Base-by-base conservation (phyloP, 192 early-diverging fungal genomes). In the Coemansia sp. region DNA sequence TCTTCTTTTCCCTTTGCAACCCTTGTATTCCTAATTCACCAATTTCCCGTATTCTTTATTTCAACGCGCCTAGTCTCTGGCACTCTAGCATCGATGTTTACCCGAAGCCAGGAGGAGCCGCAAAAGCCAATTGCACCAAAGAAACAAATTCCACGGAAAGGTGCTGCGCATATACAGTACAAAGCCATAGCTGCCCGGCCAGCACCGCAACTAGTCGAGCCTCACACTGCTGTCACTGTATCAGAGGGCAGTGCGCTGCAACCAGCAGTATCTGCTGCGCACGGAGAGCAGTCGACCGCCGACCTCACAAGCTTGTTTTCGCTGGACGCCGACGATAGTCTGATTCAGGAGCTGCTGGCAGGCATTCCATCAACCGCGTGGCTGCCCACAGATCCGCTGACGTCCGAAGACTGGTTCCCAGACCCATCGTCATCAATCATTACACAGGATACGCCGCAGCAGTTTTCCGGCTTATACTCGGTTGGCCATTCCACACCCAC, bases 301-400 rank as follows among this genome's bases (percentile, higher is more conserved):
- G 23, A 56, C 23, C 45, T 41, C 15, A 59, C 21, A 35, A 29
- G 43, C 27, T 29, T 57, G 37, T 65, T 61, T 52, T 45, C 64
- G 15, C 51, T 70, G 21, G 71, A 73, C 43, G 61, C 53, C 6
- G 76, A 73, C 6, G 76, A 79, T 43, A 57, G 29, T 10, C 32
- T 79, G 50, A 79, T 79, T 7, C 76, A 73, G 50, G 76, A 79
- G 65, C 68, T 79, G 43, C 50, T 79, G 56, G 76, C 76, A 1
- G 76, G 76, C 2, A 73, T 79, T 29, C 76, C 76, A 9, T 66
- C 76, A 4, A 70, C 76, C 0, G 67, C 71, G 14, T 73, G 71
- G 76, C 53, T 70, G 4, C 76, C 67, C 4, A 79, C 76, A 7
- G 76, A 79, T 24, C 76, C 76, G 7, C 56, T 79, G 60, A 79